Conservation (phyloP, 805 yeast genomes). For the Monosporozyma siamensis region DNA sequence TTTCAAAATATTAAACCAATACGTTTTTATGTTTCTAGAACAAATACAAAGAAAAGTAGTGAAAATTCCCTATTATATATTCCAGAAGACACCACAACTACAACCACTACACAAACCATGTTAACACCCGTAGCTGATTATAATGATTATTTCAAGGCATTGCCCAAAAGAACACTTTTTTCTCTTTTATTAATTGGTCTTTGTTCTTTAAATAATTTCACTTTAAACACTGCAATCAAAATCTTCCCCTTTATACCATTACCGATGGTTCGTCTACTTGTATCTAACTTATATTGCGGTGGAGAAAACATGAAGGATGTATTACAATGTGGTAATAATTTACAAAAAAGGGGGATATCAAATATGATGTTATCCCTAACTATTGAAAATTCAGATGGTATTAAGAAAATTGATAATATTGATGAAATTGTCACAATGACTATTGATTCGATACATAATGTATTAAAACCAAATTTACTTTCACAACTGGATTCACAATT, state of each 20-base stretch:
- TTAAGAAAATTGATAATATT: slow-evolving; percentile 44
- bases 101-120: too few species aligned
- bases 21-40: slow-evolving; percentile 4
- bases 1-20: too few species aligned
- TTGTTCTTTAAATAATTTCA: slow-evolving; percentile 56
- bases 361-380: slow-evolving; percentile 95
- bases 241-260: slow-evolving; percentile 70
- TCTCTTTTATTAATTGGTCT: slow-evolving; percentile 61
- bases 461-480: slow-evolving; percentile 64
- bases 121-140: background rate
- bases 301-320: slow-evolving; percentile 74
- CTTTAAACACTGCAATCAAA: slow-evolving; percentile 51
- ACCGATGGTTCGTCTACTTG: slow-evolving; percentile 55
- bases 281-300: slow-evolving; percentile 82
- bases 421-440: slow-evolving; percentile 54
- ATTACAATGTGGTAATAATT: slow-evolving; percentile 54
- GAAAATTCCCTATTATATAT: background rate
- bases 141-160: slow-evolving; percentile 34
- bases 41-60: slow-evolving; percentile 1
- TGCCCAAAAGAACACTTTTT: slow-evolving; percentile 46
- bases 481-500: slow-evolving; percentile 37
- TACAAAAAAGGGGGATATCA: slow-evolving; percentile 66
- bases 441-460: slow-evolving; percentile 53
- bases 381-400: slow-evolving; percentile 86
- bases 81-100: background rate